Evolutionary conservation across 2,329 filamentous ascomycete species (phyloP), one percentile per base, ranked within the genome.

Genomic region (Ascochyta viciae-villosae): DNA sequence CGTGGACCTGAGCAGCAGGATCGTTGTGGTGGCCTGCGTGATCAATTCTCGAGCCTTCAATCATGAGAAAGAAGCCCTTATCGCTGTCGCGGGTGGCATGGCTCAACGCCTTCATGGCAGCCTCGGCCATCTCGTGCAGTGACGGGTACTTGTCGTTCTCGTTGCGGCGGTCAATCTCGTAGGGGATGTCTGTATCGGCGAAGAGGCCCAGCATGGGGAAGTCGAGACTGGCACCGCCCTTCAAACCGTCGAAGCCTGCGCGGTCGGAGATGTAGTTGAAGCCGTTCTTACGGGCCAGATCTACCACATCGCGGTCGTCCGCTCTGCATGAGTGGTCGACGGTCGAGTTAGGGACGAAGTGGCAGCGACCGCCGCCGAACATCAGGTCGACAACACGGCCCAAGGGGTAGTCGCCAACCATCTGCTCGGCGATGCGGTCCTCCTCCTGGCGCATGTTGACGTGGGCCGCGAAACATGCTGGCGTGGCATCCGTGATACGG

Each of bases 31-130:
- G 83, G 44, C 92, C 95, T 4, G 95, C 94, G 73, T 99, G 95
- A 70, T 99, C 95, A 67, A 99, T 98, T 38, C 95, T 85, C 67
- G 91, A 96, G 4, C 93, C 95, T 77, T 99, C 95, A 58, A 99
- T 96, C 94, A 99, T 96, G 66, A 99, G 82, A 78, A 99, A 99
- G 82, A 98, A 99, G 4, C 95, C 95, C 76, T 96, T 87, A 38
- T 98, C 92, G 60, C 86, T 92, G 70, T 93, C 82, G 70, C 85
- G 82, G 0, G 95, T 97, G 0, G 93, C 95, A 56, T 87, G 87
- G 60, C 89, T 89, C 23, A 99, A 84, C 1, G 91, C 87, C 13
- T 83, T 86, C 59, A 99, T 81, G 1, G 95, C 94, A 15, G 91
- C 91, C 64, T 84, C 83, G 8, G 94, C 87, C 92, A 97, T 98